Base-by-base conservation (phyloP, 2,329 filamentous ascomycete genomes). In the Dactylellina drechsleri region DNA sequence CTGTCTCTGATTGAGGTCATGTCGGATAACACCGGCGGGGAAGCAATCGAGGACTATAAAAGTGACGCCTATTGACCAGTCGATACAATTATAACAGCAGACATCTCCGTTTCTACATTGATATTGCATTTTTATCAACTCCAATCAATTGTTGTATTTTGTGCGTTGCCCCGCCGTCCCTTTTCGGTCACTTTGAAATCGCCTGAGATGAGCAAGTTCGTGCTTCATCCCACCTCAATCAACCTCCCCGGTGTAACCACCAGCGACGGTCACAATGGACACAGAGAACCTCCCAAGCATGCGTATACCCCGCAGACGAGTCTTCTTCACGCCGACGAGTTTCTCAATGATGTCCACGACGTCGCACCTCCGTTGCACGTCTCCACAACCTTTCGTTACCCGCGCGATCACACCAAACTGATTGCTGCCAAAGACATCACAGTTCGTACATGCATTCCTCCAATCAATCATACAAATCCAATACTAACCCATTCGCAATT, bases 281-380 rank as follows among this genome's bases (percentile, higher is more conserved):
- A 36, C 31, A 15, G 43, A 5, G 10, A 15, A 7, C n/a, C 43
- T 13, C 16, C 56, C 50, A 57, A 28, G 8, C 15, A 40, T 15
- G 47, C 56, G 13, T 26, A 43, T 45, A 41, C 15, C 57, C 5
- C 70, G 18, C 57, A 58, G 7, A 74, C 70, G 15, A 26, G 47
- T 12, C 70, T 74, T 26, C 23, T 74, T 41, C 93, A 96, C 81
- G 92, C 91, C 76, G 93, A 96, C 80, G 90, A 96, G 83, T 85
- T 85, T 79, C 86, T 95, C 79, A 87, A 91, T 78, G 59, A 65
- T 7, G 66, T 74, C 57, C 85, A 88, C 59, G 92, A 95, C 80
- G 90, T 98, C 66, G 93, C 94, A 12, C 94, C 95, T 72, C 89
- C 94, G 2, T 85, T 98, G 80, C 94, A 98, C 81, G 88, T 96